Base-by-base conservation (phyloP, 1,284 basidiomycete species). In the Anthracocystis panici-leucophaei region DNA sequence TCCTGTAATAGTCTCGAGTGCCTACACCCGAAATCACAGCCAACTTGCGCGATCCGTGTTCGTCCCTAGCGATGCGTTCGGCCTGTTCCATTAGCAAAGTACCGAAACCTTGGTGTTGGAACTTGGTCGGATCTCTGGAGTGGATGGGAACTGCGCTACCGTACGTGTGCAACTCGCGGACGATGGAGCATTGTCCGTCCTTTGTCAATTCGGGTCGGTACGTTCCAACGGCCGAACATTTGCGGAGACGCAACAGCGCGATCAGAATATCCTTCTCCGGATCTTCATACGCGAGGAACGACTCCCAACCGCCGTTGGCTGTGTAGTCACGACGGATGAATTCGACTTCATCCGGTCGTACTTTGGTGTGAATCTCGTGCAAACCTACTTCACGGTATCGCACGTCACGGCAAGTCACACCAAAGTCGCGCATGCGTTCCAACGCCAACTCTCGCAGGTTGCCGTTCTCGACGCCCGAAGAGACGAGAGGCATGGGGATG, bases 11-110 rank as follows among this genome's bases (percentile, higher is more conserved):
- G 85, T 95, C 95, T 79, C 93, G 89, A 25, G 94, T 98, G 25
- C 95, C 95, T 57, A 97, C 94, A 75, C 94, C 95, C 29, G 95
- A 95, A 78, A 99, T 99, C 69, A 99, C 97, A 18, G 93, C 97
- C 40, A 99, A 87, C 87, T 96, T 96, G 63, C 91, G 87, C 85
- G 94, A 97, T 2, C 93, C 95, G 85, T 99, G 97, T 85, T 99
- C 97, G 81, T 98, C 96, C 72, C 92, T 88, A n/a, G 97, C 95
- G 87, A 99, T 99, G 72, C 94, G 89, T 86, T 99, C 97, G 1
- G 97, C 97, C 87, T 99, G 96, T 86, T 99, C 97, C 97, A 99
- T 99, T 66, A 99, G 87, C 68, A 99, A 85, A 27, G 95, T 98
- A 21, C 97, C 97, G 84, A 99, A 98, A 10, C 97, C 97, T 89